phyloP scores from a whole-genome alignment of 1,139 yeast species.

The Geotrichum klebahnii region DNA sequence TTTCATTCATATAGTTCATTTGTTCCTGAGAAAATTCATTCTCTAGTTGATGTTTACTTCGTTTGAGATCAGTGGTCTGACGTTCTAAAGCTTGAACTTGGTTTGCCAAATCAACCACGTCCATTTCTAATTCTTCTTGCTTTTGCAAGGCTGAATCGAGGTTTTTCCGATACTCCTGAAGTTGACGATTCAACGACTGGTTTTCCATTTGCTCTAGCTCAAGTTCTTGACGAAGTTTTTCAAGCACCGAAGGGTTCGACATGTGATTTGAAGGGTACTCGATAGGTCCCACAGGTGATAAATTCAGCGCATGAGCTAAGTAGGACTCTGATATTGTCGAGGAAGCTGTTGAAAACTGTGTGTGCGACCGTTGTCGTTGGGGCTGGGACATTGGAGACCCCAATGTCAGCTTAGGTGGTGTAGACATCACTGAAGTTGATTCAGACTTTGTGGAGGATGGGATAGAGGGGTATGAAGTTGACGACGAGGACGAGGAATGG shows the following conservation, averaged over 20 bases:
- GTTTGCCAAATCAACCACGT: slow-evolving; percentile 31
- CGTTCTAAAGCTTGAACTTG: slow-evolving; percentile 26
- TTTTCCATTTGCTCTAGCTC: slow-evolving; percentile 33
- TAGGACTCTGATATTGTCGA: slow-evolving; percentile 2
- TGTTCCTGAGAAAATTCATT: slow-evolving; percentile 31
- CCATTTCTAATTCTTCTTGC: slow-evolving; percentile 36
- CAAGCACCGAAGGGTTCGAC: slow-evolving; percentile 13
- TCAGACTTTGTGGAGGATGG: neutral
- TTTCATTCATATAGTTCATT: slow-evolving; percentile 36
- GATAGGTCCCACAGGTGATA: neutral
- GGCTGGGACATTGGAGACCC: neutral
- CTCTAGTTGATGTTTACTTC: slow-evolving; percentile 29
- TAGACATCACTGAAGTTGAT: neutral
- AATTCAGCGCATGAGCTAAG: neutral
- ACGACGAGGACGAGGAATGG: slow-evolving; percentile 10
- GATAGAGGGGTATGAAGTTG: slow-evolving; percentile 7
- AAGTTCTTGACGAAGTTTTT: slow-evolving; percentile 29
- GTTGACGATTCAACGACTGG: slow-evolving; percentile 26
- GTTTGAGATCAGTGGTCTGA: slow-evolving; percentile 29
- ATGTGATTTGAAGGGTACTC: neutral
- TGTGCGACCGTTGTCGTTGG: neutral
- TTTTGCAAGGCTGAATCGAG: slow-evolving; percentile 25
- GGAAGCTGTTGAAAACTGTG: neutral
- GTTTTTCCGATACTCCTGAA: slow-evolving; percentile 27
- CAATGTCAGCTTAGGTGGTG: neutral